Base-by-base conservation (phyloP, 106 monocot species). In the Amphibolis antarctica region DNA sequence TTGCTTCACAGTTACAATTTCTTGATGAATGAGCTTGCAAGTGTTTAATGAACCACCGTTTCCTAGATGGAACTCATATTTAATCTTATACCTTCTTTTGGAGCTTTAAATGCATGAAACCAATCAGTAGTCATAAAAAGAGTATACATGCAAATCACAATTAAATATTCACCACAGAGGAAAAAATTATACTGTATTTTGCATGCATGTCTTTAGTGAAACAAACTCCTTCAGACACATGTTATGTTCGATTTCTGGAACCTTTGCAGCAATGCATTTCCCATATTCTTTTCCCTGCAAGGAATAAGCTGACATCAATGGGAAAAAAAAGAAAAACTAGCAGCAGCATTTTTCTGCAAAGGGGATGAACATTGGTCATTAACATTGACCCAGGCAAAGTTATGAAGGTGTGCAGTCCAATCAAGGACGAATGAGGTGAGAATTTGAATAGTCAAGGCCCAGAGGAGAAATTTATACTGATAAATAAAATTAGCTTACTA, bases 171-270 rank as follows among this genome's bases (percentile, higher is more conserved):
- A 7, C 19, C 19, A 59, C 12, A 27, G 6, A 73, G 21, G 43
- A 70, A 48, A 15, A 22, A 64, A 45, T 42, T 27, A 46, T 86
- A 96, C 94, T 71, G 59, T 63, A 27, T 74, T 82, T 52, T 86
- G 79, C 86, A 98, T 91, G 90, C 96, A 98, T 44, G 80, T 53
- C 79, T 78, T 86, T 55, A 98, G 71, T 29, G 76, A 79, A 68
- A 76, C 74, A 70, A 98, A 98, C 62, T 98, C 90, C 75, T 91
- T 98, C 60, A 66, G 70, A 73, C 96, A 98, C 96, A 91, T 98
- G 55, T 87, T 63, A 66, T 53, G 86, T 66, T 86, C 90, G 73
- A 98, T 79, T 76, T 98, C 91, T 52, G 96, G 96, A 65, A 98
- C 84, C 60, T 82, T 87, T 7, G 15, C 67, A n/a, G 80, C 75